Conservation (phyloP, 495 filamentous ascomycete species). For the Neurospora sp. region DNA sequence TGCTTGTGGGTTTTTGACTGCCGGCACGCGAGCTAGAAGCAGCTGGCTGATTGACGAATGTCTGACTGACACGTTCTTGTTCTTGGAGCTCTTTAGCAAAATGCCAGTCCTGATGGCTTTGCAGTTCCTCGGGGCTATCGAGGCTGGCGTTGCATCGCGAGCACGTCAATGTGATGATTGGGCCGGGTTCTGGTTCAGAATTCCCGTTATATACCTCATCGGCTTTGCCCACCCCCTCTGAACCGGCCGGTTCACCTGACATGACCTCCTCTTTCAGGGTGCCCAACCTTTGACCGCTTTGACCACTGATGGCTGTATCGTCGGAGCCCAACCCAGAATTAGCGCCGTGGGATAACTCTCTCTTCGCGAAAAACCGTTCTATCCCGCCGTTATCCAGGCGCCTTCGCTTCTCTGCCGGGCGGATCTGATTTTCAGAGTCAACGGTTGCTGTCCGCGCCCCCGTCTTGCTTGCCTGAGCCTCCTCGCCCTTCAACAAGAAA, state of each 20-base stretch:
- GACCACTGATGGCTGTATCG: conserved; percentile 12
- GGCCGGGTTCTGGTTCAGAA: conserved; percentile 23
- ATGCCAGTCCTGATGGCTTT: conserved; percentile 91
- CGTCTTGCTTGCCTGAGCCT: conserved; percentile 43
- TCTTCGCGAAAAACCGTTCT: conserved; percentile 47
- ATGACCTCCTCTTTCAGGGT: conserved; percentile 5
- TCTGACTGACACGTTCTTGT: conserved; percentile 35
- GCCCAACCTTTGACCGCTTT: conserved; percentile 17
- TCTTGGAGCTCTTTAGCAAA: conserved; percentile 79
- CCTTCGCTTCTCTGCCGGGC: conserved; percentile 41
- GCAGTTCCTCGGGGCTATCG: conserved; percentile 41
- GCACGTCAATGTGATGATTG: conserved; percentile 48
- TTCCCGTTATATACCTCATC: conserved; percentile 10
- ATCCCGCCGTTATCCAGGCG: conserved; percentile 42
- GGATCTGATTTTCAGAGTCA: conserved; percentile 20
- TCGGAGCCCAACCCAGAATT: conserved; percentile 18
- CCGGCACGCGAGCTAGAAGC: conserved; percentile 13
- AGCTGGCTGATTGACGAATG: conserved; percentile 29
- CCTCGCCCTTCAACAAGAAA: conserved; percentile 72
- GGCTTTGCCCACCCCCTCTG: neutral
- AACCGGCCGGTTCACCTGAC: conserved; percentile 1
- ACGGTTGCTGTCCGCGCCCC: conserved; percentile 11
- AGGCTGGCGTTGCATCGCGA: conserved; percentile 52
- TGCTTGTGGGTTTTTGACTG: conserved; percentile 22
- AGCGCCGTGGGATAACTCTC: conserved; percentile 16